A percentile compares a stretch with the other conserved stretches of the same genome.
These are phyloP conservation scores for Mycosphaerelloides madeirae DNA, from an alignment of 2,329 filamentous ascomycete species.

Conservation along the genomic window DNA sequence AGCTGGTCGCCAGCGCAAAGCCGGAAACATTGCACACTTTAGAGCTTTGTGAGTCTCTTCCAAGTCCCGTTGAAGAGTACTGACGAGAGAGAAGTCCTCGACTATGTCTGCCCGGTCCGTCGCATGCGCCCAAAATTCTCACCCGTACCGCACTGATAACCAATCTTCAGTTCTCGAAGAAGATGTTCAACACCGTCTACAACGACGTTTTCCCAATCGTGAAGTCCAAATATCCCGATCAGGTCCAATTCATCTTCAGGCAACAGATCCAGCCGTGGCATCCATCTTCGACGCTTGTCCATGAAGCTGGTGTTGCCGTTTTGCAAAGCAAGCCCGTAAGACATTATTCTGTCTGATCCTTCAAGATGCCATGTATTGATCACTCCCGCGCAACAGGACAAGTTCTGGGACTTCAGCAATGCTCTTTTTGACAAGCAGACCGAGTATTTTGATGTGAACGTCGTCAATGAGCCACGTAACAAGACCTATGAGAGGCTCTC, in stretches of 20 bases:
- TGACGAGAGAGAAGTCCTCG: slow-evolving; percentile 54
- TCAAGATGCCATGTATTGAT: too few species aligned
- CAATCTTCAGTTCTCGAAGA: slow-evolving; percentile 52
- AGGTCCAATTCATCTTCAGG: slow-evolving; percentile 74
- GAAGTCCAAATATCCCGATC: slow-evolving; percentile 54
- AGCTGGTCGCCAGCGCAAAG: slow-evolving; percentile 49
- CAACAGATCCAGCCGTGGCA: slow-evolving; percentile 65
- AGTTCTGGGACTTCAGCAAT: slow-evolving; percentile 76
- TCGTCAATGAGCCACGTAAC: slow-evolving; percentile 81
- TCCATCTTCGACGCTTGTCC: slow-evolving; percentile 63
- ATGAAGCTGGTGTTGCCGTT: slow-evolving; percentile 82
- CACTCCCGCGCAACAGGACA: slow-evolving; percentile 33
- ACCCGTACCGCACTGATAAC: not conserved
- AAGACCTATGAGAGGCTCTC: slow-evolving; percentile 75
- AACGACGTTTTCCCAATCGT: slow-evolving; percentile 61
- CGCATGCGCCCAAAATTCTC: not conserved
- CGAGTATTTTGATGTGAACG: slow-evolving; percentile 76
- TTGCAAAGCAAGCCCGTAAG: slow-evolving; percentile 57
- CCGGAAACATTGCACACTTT: slow-evolving; percentile 48
- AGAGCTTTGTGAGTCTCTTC: slow-evolving; percentile 44
- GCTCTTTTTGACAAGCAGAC: slow-evolving; percentile 65
- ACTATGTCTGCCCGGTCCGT: slow-evolving; percentile 76
- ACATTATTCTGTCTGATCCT: too few species aligned
- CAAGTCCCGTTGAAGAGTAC: not conserved
- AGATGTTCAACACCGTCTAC: slow-evolving; percentile 74